Conservation (phyloP, 1,139 yeast species). For the Pneumocystis canis region DNA sequence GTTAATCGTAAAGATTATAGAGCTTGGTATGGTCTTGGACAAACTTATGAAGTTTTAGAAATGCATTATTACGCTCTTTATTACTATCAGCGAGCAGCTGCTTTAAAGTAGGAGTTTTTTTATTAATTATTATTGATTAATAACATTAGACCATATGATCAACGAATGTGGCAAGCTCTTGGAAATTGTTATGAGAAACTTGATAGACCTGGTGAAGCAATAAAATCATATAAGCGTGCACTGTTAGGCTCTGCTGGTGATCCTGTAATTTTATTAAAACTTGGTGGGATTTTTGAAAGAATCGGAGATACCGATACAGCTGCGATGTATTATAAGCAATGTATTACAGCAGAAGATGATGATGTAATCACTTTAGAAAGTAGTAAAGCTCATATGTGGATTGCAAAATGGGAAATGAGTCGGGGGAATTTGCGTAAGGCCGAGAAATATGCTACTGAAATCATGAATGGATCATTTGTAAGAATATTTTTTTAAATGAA, state of each 20-base stretch:
- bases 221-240: conserved; percentile 40
- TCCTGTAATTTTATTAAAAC: conserved; percentile 42
- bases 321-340: conserved; percentile 32
- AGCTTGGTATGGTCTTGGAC: conserved; percentile 98
- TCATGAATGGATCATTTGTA: conserved; percentile 55
- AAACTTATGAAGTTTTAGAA: conserved; percentile 91
- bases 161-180: conserved; percentile 92
- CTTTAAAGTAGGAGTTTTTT: conserved; percentile 36
- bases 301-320: conserved; percentile 41
- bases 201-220: conserved; percentile 50
- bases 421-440: conserved; percentile 51
- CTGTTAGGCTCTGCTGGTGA: conserved; percentile 24
- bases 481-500: background rate
- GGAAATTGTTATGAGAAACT: conserved; percentile 82
- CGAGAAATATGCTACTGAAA: conserved; percentile 55
- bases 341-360: conserved; percentile 51
- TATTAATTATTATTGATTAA: background rate
- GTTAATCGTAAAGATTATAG: conserved; percentile 79
- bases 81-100: conserved; percentile 83
- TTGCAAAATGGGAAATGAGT: conserved; percentile 55
- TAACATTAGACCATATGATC: conserved; percentile 48
- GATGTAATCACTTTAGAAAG: conserved; percentile 67
- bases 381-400: conserved; percentile 73
- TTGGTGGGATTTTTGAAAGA: conserved; percentile 56
- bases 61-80: conserved; percentile 88